A percentile compares a stretch with the other conserved stretches of the same genome.
Evolutionary conservation across 1,139 yeast species (phyloP).

Genomic region (Meyerozyma guilliermondii): DNA sequence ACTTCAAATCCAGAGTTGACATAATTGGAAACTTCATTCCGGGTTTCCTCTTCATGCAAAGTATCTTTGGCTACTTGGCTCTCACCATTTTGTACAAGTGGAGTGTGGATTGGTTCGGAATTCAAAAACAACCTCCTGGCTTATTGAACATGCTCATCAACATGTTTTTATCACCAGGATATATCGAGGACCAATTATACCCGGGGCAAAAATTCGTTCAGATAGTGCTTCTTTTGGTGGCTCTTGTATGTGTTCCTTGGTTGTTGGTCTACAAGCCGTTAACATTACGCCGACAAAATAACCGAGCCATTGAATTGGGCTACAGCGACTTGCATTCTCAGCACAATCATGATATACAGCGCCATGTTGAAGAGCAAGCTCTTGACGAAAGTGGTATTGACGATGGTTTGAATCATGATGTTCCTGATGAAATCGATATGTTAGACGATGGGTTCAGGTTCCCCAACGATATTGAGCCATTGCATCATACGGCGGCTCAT

Average conservation of each 20-base stretch:
- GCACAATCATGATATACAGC: constrained; percentile 21
- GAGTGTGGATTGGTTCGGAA: constrained; percentile 86
- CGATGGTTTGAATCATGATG: constrained; percentile 19
- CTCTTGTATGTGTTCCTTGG: constrained; percentile 94
- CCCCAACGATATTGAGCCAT: constrained; percentile 47
- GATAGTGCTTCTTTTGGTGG: constrained; percentile 64
- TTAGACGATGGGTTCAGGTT: constrained; percentile 28
- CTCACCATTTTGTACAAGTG: constrained; percentile 87
- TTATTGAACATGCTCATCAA: constrained; percentile 89
- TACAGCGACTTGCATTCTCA: constrained; percentile 33
- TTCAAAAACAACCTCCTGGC: constrained; percentile 81
- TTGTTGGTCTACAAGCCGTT: constrained; percentile 83
- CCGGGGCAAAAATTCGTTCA: constrained; percentile 83
- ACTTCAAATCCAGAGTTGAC: constrained; percentile 74
- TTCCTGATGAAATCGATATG: constrained; percentile 16
- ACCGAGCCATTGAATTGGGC: constrained; percentile 25
- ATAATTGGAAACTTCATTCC: constrained; percentile 92
- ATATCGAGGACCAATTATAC: constrained; percentile 74
- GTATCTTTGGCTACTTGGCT: constrained; percentile 88
- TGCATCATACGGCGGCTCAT: constrained; percentile 20
- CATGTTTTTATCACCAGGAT: constrained; percentile 94
- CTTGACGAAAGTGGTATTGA: constrained; percentile 27
- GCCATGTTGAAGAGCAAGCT: constrained; percentile 26
- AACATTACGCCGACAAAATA: constrained; percentile 35
- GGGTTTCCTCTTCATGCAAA: constrained; percentile 89